A percentile compares a stretch with the other conserved stretches of the same genome.
These are phyloP conservation scores for Leccinellum luteum DNA, from an alignment of 768 basidiomycete species.

Conservation along the genomic window DNA sequence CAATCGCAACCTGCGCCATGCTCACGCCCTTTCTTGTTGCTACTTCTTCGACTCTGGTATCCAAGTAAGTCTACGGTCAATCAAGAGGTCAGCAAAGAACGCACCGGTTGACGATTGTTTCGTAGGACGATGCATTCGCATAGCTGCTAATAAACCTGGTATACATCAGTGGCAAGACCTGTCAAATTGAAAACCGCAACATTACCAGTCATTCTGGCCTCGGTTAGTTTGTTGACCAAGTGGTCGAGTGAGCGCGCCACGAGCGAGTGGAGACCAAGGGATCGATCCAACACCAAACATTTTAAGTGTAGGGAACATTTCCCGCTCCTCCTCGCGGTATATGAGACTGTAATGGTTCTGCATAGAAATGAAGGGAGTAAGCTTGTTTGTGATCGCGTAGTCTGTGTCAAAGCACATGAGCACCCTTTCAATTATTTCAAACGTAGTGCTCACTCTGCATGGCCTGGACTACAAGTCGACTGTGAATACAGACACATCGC, in stretches of 20 bases:
- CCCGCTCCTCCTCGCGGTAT: conserved; percentile 61
- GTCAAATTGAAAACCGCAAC: background rate
- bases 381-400: conserved; percentile 41
- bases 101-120: conserved; percentile 29
- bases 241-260: conserved; percentile 37
- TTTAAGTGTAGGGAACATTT: conserved; percentile 54
- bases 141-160: conserved; percentile 27
- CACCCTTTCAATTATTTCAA: background rate
- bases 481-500: conserved; percentile 1
- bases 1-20: conserved; percentile 44
- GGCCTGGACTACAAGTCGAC: conserved; percentile 31
- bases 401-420: conserved; percentile 20
- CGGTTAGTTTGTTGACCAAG: conserved; percentile 29
- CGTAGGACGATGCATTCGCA: conserved; percentile 22
- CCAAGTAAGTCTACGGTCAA: background rate
- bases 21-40: conserved; percentile 35
- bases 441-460: conserved; percentile 35
- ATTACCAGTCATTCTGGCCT: conserved; percentile 24
- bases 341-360: conserved; percentile 57
- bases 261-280: conserved; percentile 44
- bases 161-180: conserved; percentile 3
- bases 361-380: conserved; percentile 61
- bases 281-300: conserved; percentile 45
- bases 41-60: conserved; percentile 38
- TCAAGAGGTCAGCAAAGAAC: background rate